Percentiles rank a stretch among this genome's conserved stretches.
phyloP scores from a whole-genome alignment of 202 grass and related monocot genomes.

The Brachypodium distachyon region DNA sequence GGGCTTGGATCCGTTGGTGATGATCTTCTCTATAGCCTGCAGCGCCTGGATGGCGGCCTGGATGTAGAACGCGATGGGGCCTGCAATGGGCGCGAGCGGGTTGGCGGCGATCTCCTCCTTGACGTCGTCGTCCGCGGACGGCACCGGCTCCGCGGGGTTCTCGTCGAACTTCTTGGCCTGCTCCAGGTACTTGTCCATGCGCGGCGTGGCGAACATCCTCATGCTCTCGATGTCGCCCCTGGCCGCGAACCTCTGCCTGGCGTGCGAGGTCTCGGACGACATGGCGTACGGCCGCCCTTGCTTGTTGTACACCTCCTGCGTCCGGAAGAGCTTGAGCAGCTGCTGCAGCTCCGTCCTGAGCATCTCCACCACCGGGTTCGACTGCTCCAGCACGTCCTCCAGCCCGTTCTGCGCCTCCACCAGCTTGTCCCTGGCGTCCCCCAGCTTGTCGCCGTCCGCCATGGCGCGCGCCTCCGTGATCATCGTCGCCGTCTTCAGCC shows the following conservation, averaged over 20 bases:
- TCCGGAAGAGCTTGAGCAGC: not conserved
- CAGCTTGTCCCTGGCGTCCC: not conserved
- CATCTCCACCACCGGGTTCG: not conserved
- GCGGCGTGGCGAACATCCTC: constrained; percentile 1
- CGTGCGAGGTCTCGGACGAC: not conserved
- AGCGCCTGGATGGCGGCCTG: constrained; percentile 4
- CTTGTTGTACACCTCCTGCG: not conserved
- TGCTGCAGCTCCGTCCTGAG: not conserved
- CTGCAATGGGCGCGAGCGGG: not conserved
- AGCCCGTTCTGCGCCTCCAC: not conserved
- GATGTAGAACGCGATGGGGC: not conserved
- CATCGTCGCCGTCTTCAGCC: not conserved
- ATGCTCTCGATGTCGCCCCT: not conserved
- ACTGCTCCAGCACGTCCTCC: not conserved
- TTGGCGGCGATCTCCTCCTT: not conserved
- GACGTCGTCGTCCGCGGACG: not conserved
- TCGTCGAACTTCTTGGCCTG: constrained; percentile 9
- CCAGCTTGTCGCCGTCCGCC: not conserved
- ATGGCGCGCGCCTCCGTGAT: not conserved
- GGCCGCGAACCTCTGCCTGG: not conserved
- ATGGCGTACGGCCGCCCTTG: not conserved
- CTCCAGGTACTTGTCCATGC: not conserved
- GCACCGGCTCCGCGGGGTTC: not conserved
- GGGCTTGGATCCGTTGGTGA: not conserved
- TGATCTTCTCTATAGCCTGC: constrained; percentile 6